Evolutionary conservation across 2,329 filamentous ascomycete species (phyloP), one percentile per base, ranked within the genome.

Genomic region (Neonectria magnoliae): DNA sequence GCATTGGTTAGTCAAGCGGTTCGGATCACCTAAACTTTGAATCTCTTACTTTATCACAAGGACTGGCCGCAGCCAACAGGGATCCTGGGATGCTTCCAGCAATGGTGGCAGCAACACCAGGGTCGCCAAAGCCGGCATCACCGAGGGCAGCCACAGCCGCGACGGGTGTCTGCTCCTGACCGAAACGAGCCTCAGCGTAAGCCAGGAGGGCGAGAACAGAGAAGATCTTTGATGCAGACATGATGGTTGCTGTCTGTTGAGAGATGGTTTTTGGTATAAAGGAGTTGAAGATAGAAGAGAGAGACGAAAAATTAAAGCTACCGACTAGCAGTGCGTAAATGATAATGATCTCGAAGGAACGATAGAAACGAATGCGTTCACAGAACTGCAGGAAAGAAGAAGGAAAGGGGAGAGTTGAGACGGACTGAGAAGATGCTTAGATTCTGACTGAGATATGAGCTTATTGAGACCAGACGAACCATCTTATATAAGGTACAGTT

Each of bases 61-160:
- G 86, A 77, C 89, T 87, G 65, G 90, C 86, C 45, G 82, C 89
- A 27, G 84, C 90, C 20, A 92, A 83, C 9, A 93, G 84, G 62
- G 88, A 85, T 38, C 85, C 81, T 51, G 90, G 87, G 31, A 89
- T 86, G 16, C 80, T 80, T 57, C 90, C 90, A 45, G 88, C 86
- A 61, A 92, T 85, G 48, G 89, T 91, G 42, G 83, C 84, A 52
- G 90, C 89, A 68, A 84, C 83, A 47, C 90, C 90, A 2, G 88
- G 81, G 44, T 80, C 77, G 57, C 89, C 89, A 60, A 86, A 84
- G 71, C 81, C 68, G 45, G 70, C 64, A 22, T 70, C 58, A n/a
- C 71, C 73, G 27, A 91, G 83, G 29, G 82, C 82, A 51, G 78
- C 76, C 68, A 91, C 85, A 62, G 83, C 85, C 25, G 79, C 72